Base-by-base conservation (phyloP, 2,329 filamentous ascomycete genomes). In the Aschersonia sp. region DNA sequence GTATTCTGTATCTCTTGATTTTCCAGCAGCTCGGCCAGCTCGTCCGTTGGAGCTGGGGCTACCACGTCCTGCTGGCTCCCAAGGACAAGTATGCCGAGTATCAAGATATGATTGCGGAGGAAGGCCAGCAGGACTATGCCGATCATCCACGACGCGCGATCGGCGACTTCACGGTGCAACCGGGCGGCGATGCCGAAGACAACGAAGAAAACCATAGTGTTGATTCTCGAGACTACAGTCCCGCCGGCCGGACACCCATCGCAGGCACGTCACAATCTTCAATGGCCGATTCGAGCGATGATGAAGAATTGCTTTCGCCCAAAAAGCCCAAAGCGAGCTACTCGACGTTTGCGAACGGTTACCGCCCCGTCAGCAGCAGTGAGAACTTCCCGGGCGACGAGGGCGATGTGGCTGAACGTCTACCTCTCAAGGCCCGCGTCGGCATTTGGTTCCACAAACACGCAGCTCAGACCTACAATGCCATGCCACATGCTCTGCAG, bases 11-110 rank as follows among this genome's bases (percentile, higher is more conserved):
- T 60, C 75, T 98, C 9, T 74, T 98, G 52, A 94, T 98, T 55
- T 98, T 98, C 68, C 92, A 98, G 67, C 92, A 98, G 63, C 78
- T 98, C 4, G 92, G 92, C 29, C 92, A 98, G 65, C 71, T 97
- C 30, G 82, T 98, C 22, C 79, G 92, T 50, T 98, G 92, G 92
- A 96, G 87, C 53, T 98, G 92, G 92, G 92, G 92, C 9, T 97
- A 95, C 64, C 88, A 95, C 57, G 82, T 97, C 39, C 72, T 98
- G 14, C 72, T 98, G n/a, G 89, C 89, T 14, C 87, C 90, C 14
- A 84, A 87, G 54, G 79, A 83, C 45, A 77, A 76, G 52, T 87
- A 86, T 57, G 70, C 75, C 10, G 79, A 85, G 47, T 81, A 85
- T 50, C 71, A 76, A 45, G 57, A 72, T 35, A 68, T 76, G 49